A percentile compares a stretch with the other conserved stretches of the same genome.
Evolutionary conservation across 148 eudicot genomes (phyloP).

Genomic region (Vaccinium vitisidaea): DNA sequence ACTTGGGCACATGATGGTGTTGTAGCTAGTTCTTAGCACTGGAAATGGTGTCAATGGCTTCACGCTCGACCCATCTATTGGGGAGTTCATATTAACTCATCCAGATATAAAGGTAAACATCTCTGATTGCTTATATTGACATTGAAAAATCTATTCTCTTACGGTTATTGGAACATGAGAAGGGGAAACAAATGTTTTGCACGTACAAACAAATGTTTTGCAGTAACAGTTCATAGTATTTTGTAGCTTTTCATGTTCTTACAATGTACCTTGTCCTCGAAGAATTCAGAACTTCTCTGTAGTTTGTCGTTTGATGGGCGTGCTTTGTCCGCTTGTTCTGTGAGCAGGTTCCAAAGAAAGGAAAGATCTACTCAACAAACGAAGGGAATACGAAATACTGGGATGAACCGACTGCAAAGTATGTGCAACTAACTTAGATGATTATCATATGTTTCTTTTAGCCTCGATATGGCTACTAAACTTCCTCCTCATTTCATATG

Average conservation of each 20-base stretch:
- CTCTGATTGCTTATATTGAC: not conserved
- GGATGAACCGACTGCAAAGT: conserved; percentile 87
- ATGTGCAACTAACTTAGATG: conserved; percentile 16
- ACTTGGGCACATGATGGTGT: not conserved
- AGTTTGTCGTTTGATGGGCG: not conserved
- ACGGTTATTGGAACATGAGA: not conserved
- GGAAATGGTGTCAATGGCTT: conserved; percentile 92
- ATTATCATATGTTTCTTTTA: not conserved
- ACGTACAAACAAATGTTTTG: not conserved
- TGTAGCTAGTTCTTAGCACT: conserved; percentile 84
- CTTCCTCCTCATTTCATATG: not conserved
- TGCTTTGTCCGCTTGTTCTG: not conserved
- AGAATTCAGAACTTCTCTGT: not conserved
- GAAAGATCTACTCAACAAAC: conserved; percentile 87
- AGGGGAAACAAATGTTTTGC: not conserved
- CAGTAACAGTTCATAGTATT: not conserved
- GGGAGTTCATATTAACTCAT: conserved; percentile 88
- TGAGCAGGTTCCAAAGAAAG: conserved; percentile 77
- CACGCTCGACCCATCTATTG: conserved; percentile 96
- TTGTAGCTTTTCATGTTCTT: not conserved
- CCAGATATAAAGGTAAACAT: conserved; percentile 73
- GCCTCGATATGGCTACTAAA: not conserved
- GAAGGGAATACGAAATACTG: conserved; percentile 98
- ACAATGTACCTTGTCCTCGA: not conserved
- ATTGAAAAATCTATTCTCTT: not conserved